Percentiles rank a stretch among this genome's conserved stretches.
These are phyloP conservation scores for Ilyonectria destructans DNA, from an alignment of 2,329 filamentous ascomycete species.

Conservation along the genomic window DNA sequence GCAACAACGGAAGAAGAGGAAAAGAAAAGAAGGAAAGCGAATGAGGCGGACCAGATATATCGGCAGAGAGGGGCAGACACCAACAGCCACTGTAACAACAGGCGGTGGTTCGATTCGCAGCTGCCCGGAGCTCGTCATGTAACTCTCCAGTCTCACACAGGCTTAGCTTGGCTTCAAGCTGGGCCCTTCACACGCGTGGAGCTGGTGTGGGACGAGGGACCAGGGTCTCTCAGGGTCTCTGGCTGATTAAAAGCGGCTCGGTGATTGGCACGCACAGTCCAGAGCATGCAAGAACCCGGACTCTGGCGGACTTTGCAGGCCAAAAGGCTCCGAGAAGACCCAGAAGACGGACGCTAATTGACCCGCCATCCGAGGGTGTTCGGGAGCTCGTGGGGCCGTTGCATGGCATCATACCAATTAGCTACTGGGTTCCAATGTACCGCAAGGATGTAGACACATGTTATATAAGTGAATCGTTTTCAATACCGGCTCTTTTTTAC, in stretches of 20 bases:
- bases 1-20: slow-evolving; percentile 22
- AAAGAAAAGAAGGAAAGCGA: slow-evolving; percentile 2
- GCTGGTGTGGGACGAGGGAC: slow-evolving; percentile 24
- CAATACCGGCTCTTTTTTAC: not conserved
- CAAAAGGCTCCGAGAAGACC: slow-evolving; percentile 5
- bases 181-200: slow-evolving; percentile 18
- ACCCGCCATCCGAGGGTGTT: slow-evolving; percentile 34
- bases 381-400: slow-evolving; percentile 41
- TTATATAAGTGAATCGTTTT: not conserved
- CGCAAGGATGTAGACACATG: slow-evolving; percentile 10
- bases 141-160: slow-evolving; percentile 9
- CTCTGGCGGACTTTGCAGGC: slow-evolving; percentile 4
- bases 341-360: slow-evolving; percentile 28
- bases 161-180: slow-evolving; percentile 23
- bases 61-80: slow-evolving; percentile 22
- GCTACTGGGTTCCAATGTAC: not conserved
- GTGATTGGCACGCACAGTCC: slow-evolving; percentile 26
- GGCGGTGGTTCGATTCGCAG: slow-evolving; percentile 32
- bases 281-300: not conserved
- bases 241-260: slow-evolving; percentile 32
- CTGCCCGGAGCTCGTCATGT: slow-evolving; percentile 25
- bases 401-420: not conserved
- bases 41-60: slow-evolving; percentile 20
- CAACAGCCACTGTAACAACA: slow-evolving; percentile 7
- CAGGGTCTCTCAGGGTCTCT: slow-evolving; percentile 1